Conservation (phyloP, 2,329 filamentous ascomycete species). For the Bisporella sp. region DNA sequence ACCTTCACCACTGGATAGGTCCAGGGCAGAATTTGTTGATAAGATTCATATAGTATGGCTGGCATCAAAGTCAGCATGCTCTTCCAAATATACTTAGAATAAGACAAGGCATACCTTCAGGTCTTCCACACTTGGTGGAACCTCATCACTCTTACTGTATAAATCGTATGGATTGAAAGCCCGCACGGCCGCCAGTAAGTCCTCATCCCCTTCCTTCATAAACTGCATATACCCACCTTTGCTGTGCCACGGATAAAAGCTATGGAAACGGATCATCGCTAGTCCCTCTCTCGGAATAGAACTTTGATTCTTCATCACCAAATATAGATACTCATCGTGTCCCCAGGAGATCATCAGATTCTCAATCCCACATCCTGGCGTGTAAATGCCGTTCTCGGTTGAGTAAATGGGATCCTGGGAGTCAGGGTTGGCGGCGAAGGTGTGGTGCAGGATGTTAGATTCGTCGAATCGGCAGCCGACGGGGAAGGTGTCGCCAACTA, state of each 20-base stretch:
- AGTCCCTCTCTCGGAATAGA: slow-evolving; percentile 73
- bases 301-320: slow-evolving; percentile 77
- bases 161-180: slow-evolving; percentile 90
- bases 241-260: slow-evolving; percentile 87
- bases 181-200: slow-evolving; percentile 73
- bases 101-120: slow-evolving; percentile 53
- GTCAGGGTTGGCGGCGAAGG: slow-evolving; percentile 74
- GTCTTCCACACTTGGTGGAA: slow-evolving; percentile 69
- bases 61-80: slow-evolving; percentile 6
- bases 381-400: slow-evolving; percentile 75
- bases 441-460: slow-evolving; percentile 73
- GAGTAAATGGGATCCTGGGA: slow-evolving; percentile 62
- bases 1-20: slow-evolving; percentile 56
- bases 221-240: slow-evolving; percentile 73
- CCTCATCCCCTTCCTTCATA: slow-evolving; percentile 76
- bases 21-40: slow-evolving; percentile 67
- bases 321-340: slow-evolving; percentile 82
- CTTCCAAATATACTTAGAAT: slow-evolving; percentile 12
- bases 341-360: slow-evolving; percentile 90
- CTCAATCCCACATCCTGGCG: slow-evolving; percentile 70
- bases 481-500: slow-evolving; percentile 81
- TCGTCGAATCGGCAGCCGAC: slow-evolving; percentile 70
- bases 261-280: slow-evolving; percentile 89
- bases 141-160: slow-evolving; percentile 83
- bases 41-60: slow-evolving; percentile 67